A percentile compares a stretch with the other conserved stretches of the same genome.
Evolutionary conservation across 345 rosid genomes (phyloP).

Genomic region (Acer campestre): DNA sequence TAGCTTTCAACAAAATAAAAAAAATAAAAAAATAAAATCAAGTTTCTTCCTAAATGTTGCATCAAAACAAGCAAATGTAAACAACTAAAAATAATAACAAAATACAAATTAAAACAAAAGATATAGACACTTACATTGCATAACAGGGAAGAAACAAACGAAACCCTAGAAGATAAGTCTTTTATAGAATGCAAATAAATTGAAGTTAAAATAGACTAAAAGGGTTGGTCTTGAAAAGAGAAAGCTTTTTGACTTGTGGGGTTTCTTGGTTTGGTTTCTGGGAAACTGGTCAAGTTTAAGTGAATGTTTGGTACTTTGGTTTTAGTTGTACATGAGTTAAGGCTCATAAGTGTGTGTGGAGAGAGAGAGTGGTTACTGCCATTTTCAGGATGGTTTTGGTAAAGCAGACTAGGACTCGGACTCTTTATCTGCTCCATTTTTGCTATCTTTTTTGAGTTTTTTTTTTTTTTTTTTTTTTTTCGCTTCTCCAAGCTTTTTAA

Average conservation of each 20-base stretch:
- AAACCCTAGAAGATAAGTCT: conserved; percentile 27
- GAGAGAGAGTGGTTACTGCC: conserved; percentile 13
- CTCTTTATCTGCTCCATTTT: conserved; percentile 37
- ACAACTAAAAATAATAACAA: not conserved
- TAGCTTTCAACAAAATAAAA: not conserved
- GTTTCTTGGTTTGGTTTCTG: conserved; percentile 6
- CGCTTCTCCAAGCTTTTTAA: not conserved
- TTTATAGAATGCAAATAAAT: not conserved
- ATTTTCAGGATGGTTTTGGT: conserved; percentile 24
- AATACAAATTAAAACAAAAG: conserved; percentile 1
- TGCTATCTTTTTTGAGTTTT: not conserved
- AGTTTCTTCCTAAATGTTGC: not conserved
- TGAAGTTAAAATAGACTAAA: not conserved
- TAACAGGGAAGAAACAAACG: conserved; percentile 23
- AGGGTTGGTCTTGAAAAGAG: not conserved
- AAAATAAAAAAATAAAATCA: not conserved
- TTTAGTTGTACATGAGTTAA: not conserved
- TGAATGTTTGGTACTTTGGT: not conserved
- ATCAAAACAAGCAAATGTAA: not conserved
- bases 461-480: not conserved
- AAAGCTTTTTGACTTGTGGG: not conserved
- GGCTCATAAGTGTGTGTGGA: not conserved
- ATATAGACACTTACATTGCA: conserved; percentile 7
- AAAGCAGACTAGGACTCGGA: not conserved
- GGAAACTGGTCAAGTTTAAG: conserved; percentile 8